Evolutionary conservation across 73 alveolate species (phyloP).

Genomic region (Loxodes magnus): DNA sequence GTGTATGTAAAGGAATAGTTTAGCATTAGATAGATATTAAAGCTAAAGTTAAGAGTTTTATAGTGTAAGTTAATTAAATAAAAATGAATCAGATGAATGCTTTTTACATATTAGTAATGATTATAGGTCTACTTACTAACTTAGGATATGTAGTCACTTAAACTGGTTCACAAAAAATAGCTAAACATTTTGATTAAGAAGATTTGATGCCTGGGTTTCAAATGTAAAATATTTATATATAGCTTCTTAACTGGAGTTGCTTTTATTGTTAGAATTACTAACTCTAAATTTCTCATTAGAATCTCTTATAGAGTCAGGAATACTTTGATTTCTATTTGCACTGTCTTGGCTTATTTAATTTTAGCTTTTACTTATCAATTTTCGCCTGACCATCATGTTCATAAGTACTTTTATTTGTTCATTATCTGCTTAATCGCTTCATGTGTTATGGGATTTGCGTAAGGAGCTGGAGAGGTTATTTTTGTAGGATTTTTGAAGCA

Average conservation of each 20-base stretch:
- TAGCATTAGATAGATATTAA: no score
- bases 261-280: conserved; percentile 12
- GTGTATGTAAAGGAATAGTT: no score
- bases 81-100: no score
- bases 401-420: no score
- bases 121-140: conserved; percentile 44
- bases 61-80: no score
- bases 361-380: conserved; percentile 16
- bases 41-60: no score
- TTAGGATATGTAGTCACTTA: conserved; percentile 43
- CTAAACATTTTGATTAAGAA: conserved; percentile 24
- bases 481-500: conserved; percentile 34
- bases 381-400: no score
- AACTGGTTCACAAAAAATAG: conserved; percentile 30
- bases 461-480: conserved; percentile 35
- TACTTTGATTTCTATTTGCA: conserved; percentile 10
- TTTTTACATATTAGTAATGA: no score
- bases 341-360: conserved; percentile 16
- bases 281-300: conserved; percentile 18
- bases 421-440: conserved; percentile 30
- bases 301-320: conserved; percentile 11
- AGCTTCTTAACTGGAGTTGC: conserved; percentile 17
- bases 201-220: conserved; percentile 37
- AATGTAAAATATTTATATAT: conserved; percentile 7
- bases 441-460: conserved; percentile 24